These are phyloP conservation scores for Cyclotella sp. DNA, from an alignment of 108 stramenopile species.

Conservation along the genomic window DNA sequence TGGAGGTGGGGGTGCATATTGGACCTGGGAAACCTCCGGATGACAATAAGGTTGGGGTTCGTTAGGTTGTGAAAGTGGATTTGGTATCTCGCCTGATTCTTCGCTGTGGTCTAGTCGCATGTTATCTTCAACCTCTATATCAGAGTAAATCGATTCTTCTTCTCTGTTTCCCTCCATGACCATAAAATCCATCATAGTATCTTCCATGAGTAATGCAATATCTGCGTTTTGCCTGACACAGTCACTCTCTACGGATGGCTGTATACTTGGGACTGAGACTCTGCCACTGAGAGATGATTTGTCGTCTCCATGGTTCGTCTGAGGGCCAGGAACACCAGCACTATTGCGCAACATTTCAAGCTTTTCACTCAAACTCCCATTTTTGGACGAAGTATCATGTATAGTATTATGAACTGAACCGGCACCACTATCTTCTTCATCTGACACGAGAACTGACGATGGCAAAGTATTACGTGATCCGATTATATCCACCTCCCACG, in stretches of 20 bases:
- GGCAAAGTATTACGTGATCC: background rate
- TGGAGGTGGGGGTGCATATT: background rate
- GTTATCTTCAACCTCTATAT: background rate
- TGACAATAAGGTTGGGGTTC: background rate
- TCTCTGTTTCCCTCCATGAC: background rate
- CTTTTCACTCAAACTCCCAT: background rate
- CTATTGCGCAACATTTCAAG: slow-evolving; percentile 2
- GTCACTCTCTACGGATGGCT: slow-evolving; percentile 41
- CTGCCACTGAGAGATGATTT: slow-evolving; percentile 9
- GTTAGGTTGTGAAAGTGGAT: background rate
- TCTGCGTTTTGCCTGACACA: slow-evolving; percentile 42
- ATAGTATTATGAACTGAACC: background rate
- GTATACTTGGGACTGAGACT: slow-evolving; percentile 6
- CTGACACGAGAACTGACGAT: background rate
- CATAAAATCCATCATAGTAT: slow-evolving; percentile 43
- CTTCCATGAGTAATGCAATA: slow-evolving; percentile 36
- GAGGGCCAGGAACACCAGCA: background rate
- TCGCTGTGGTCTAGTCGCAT: background rate
- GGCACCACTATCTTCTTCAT: background rate
- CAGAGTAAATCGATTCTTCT: background rate
- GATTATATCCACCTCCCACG: slow-evolving; percentile 17
- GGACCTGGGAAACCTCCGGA: background rate
- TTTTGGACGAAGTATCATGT: background rate
- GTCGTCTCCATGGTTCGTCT: slow-evolving; percentile 5
- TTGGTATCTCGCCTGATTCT: background rate